Evolutionary conservation across 495 filamentous ascomycete genomes (phyloP), one percentile per base, ranked within the genome.

Genomic region (Astrothelium subdiscretum): DNA sequence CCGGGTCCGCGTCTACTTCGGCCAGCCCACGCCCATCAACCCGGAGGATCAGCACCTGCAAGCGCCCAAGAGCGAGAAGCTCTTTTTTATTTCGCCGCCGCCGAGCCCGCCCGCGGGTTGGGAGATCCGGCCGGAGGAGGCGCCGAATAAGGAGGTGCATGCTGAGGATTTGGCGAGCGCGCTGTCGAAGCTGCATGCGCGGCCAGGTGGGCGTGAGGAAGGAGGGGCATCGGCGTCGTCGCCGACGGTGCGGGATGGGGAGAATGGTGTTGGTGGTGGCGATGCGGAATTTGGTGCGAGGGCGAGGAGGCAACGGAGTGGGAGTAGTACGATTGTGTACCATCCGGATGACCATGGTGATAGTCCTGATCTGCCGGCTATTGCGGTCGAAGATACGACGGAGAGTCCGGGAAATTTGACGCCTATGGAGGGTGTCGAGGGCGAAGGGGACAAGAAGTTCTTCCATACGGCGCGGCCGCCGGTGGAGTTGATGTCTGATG

Each of bases 21-120:
- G 95, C 68, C 80, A 88, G 70, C 80, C 79, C 32, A 95, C 88
- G 2, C 86, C 85, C 27, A 76, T 87, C 29, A 71, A 83, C 4
- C 79, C 85, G 64, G 83, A 83, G 61, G 71, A 78, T 43, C 79
- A 79, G 62, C 87, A 92, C 63, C 82, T 98, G 5, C 80, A 87
- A 40, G 85, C 91, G 1, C 94, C 94, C 15, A 89, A 95, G 65
- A 77, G 85, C 48, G 85, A 89, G 67, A 97, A 96, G 77, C 81
- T 96, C 38, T 96, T 97, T 81, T 97, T 98, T 77, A 97, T 98
- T 77, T 89, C 85, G 62, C 94, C 94, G 35, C 94, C 94, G 11
- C 95, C 94, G 1, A 85, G 80, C 63, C 94, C 94, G 58, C 94
- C 94, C 2, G 87, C 90, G 70, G 94, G 92, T 40, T 98, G 94